Evolutionary conservation across 2,329 filamentous ascomycete genomes (phyloP), one percentile per base, ranked within the genome.

Genomic region (Hirsutella thompsonii): DNA sequence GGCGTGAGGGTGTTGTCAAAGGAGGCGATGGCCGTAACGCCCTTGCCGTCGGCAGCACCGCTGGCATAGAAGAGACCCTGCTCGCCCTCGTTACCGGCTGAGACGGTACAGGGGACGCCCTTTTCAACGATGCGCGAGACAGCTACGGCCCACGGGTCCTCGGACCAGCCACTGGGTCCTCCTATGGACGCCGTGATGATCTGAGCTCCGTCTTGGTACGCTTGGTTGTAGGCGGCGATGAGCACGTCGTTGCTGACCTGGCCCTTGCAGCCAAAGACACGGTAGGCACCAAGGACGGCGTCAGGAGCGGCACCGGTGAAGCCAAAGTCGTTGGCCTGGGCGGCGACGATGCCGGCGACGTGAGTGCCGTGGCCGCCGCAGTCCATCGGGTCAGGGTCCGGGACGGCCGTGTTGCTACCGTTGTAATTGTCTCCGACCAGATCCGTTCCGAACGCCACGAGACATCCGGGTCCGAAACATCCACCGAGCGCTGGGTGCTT

Each of bases 401-500:
- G 69, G 0, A 57, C 44, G 8, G 65, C 64, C 1, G 51, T 57
- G 46, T 63, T 63, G 38, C 44, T 41, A 35, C 63, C 64, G 36
- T 48, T 58, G 54, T 69, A 75, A 37, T 58, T 60, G 41, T 81
- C 72, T 16, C 75, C 76, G 16, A 78, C 69, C 34, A 78, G 61
- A 46, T 79, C 75, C 29, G 63, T 63, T 16, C 79, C 78, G 43
- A 68, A 71, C 3, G 66, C 63, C 16, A 82, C 72, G 33, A 79
- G 61, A 48, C 70, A 80, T 11, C 67, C 73, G 1, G 63, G 50
- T 2, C 78, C 79, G 51, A 80, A 81, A 50, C 77, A 77, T 37
- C 75, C 76, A 14, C 79, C 79, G 0, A 83, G 67, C 21, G 74
- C 73, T 2, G 76, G 72, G 49, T 82, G 77, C 1, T 60, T 67